Evolutionary conservation across 768 basidiomycete genomes (phyloP).

Genomic region (Tulasnella sp.): DNA sequence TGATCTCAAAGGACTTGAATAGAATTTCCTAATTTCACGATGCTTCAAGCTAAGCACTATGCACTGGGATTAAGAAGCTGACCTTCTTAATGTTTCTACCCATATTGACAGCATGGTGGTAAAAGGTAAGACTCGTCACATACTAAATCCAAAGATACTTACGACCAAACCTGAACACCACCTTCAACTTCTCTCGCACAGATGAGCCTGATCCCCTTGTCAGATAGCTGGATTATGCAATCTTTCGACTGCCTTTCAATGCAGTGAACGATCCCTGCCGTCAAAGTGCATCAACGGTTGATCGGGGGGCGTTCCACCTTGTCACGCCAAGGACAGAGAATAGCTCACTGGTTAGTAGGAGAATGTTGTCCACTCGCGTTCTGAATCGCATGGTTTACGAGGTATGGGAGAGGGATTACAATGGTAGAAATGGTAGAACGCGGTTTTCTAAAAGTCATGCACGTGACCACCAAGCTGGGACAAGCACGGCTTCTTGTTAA

Average conservation of each 20-base stretch:
- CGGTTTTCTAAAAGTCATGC: too few relatives aligned
- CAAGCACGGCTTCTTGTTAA: too few relatives aligned
- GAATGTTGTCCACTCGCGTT: too few relatives aligned
- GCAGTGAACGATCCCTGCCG: slow-evolving; percentile 69
- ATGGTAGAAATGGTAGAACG: too few relatives aligned
- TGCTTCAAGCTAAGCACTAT: too few relatives aligned
- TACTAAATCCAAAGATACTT: slow-evolving; percentile 21
- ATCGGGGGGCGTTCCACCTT: too few relatives aligned
- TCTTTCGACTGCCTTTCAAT: slow-evolving; percentile 74
- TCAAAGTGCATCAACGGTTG: too few relatives aligned
- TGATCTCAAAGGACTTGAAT: slow-evolving; percentile 68
- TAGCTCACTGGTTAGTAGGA: too few relatives aligned
- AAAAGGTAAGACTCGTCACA: not conserved
- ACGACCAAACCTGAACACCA: slow-evolving; percentile 81
- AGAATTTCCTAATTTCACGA: slow-evolving; percentile 35
- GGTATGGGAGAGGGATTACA: too few relatives aligned
- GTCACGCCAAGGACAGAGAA: too few relatives aligned
- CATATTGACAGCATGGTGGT: not conserved
- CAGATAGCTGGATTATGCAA: slow-evolving; percentile 69
- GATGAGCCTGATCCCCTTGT: slow-evolving; percentile 64
- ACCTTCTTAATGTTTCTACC: slow-evolving; percentile 19
- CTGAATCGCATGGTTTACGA: too few relatives aligned
- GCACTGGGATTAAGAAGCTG: slow-evolving; percentile 20
- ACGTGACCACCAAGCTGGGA: too few relatives aligned
- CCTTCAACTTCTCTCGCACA: slow-evolving; percentile 74